Conservation (phyloP, 129 eudicot genomes). For the Flaveria brownii region DNA sequence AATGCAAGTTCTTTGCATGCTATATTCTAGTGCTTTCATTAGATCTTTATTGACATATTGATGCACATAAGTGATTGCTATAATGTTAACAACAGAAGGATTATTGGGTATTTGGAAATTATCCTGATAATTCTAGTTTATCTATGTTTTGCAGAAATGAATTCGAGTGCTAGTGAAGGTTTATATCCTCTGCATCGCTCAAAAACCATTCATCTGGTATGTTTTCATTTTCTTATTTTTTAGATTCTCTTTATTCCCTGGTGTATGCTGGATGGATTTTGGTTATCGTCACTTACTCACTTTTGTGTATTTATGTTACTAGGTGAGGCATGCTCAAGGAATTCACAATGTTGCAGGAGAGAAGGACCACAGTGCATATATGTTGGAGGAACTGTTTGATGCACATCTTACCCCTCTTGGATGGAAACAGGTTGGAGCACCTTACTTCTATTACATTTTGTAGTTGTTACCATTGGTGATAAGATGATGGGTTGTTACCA, state of each 20-base stretch:
- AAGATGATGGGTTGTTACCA: background rate
- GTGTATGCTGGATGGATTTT: conserved; percentile 9
- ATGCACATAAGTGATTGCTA: background rate
- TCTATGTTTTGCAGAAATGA: conserved; percentile 54
- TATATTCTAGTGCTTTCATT: too few species aligned
- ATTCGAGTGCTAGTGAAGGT: conserved; percentile 44
- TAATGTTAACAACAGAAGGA: background rate
- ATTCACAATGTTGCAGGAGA: conserved; percentile 95
- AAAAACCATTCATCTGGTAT: conserved; percentile 83
- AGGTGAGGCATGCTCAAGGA: conserved; percentile 99
- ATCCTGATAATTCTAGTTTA: background rate
- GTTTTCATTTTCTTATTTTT: conserved; percentile 19
- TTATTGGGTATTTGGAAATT: background rate
- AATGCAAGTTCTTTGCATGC: too few species aligned
- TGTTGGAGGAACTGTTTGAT: conserved; percentile 72
- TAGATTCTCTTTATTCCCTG: background rate
- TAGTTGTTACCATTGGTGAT: background rate
- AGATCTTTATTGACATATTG: background rate
- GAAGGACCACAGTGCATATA: conserved; percentile 63
- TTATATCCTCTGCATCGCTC: conserved; percentile 71
- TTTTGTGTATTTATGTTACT: conserved; percentile 3
- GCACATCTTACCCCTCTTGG: conserved; percentile 94
- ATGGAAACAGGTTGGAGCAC: conserved; percentile 79
- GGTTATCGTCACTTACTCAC: background rate
- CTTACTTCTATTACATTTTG: background rate